Conservation (phyloP, 805 yeast species). For the Scheffersomyces coipomensis region DNA sequence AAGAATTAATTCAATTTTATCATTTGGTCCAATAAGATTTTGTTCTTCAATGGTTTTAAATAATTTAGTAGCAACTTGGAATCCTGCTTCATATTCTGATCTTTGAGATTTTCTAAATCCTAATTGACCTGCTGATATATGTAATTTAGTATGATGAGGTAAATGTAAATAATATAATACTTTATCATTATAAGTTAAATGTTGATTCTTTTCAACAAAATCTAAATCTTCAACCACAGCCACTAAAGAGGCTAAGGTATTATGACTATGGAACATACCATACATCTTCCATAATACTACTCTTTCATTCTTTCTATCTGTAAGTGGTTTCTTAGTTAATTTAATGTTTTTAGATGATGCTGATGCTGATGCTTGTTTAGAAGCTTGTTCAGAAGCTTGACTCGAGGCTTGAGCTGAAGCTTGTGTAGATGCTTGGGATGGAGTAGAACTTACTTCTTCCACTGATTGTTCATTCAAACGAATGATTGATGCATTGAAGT, state of each 20-base stretch:
- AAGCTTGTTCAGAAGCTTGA: too few relatives aligned
- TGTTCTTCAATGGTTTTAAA: constrained; percentile 70
- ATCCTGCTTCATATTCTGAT: constrained; percentile 91
- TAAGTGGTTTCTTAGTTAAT: too few relatives aligned
- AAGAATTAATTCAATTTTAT: constrained; percentile 71
- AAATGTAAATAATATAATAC: constrained; percentile 75
- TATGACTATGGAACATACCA: constrained; percentile 77
- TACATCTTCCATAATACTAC: constrained; percentile 69
- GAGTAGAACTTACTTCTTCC: too few relatives aligned
- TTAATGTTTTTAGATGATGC: too few relatives aligned
- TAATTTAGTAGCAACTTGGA: constrained; percentile 74
- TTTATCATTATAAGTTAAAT: constrained; percentile 61
- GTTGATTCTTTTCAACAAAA: constrained; percentile 54
- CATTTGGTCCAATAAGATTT: constrained; percentile 47
- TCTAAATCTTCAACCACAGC: constrained; percentile 67
- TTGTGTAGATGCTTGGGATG: too few relatives aligned
- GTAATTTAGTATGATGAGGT: constrained; percentile 70
- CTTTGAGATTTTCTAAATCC: constrained; percentile 90
- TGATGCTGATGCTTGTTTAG: too few relatives aligned
- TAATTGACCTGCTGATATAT: constrained; percentile 76
- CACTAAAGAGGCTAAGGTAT: constrained; percentile 75
- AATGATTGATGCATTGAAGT: too few relatives aligned
- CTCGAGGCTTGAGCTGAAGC: too few relatives aligned
- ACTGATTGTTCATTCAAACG: too few relatives aligned
- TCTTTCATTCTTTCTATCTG: constrained; percentile 19